Conservation (phyloP, 2,329 filamentous ascomycete species). For the Aspergillus brasiliensis region DNA sequence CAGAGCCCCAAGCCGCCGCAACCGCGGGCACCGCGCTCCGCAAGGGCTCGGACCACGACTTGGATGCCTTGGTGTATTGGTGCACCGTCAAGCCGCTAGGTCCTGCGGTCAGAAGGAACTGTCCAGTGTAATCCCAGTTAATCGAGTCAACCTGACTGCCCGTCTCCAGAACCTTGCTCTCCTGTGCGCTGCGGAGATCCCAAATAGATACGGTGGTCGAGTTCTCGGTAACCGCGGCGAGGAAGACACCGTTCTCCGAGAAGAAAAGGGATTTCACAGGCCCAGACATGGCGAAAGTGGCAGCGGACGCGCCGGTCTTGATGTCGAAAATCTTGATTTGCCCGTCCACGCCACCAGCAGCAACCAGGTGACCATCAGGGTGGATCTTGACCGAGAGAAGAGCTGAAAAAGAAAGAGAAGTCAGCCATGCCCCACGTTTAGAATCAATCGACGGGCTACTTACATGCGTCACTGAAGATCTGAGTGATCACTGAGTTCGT, state of each 20-base stretch:
- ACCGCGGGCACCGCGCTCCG: slow-evolving; percentile 73
- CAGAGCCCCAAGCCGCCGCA: slow-evolving; percentile 74
- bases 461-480: slow-evolving; percentile 78
- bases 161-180: slow-evolving; percentile 82
- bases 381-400: slow-evolving; percentile 83
- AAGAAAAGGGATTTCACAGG: slow-evolving; percentile 78
- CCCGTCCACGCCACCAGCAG: slow-evolving; percentile 75
- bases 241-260: slow-evolving; percentile 96
- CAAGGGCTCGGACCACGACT: slow-evolving; percentile 86
- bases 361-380: slow-evolving; percentile 93
- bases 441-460: slow-evolving; percentile 35
- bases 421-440: neutral
- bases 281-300: slow-evolving; percentile 66
- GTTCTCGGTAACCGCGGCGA: slow-evolving; percentile 77
- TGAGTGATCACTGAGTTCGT: slow-evolving; percentile 71
- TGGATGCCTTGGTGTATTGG: slow-evolving; percentile 83
- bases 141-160: slow-evolving; percentile 76
- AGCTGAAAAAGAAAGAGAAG: slow-evolving; percentile 50
- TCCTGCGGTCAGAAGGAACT: slow-evolving; percentile 83
- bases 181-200: slow-evolving; percentile 83
- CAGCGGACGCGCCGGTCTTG: slow-evolving; percentile 74
- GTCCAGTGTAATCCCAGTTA: slow-evolving; percentile 91
- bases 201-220: slow-evolving; percentile 82
- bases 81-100: slow-evolving; percentile 81
- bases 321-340: slow-evolving; percentile 89